These are phyloP conservation scores for Pseudoneurospora amorphoporcata DNA, from an alignment of 495 filamentous ascomycete species.

Conservation along the genomic window DNA sequence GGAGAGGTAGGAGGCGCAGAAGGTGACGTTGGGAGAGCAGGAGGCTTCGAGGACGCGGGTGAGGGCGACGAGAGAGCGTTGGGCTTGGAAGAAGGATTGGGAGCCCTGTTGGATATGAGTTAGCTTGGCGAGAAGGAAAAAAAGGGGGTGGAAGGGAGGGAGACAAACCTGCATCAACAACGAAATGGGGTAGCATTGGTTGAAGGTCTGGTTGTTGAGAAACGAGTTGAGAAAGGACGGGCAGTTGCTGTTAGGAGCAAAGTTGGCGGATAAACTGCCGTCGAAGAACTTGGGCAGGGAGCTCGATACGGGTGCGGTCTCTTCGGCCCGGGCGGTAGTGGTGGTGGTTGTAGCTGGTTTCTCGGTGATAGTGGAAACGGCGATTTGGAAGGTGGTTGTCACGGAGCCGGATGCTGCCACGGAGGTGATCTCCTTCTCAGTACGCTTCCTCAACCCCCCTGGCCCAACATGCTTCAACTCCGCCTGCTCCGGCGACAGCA, in stretches of 20 bases:
- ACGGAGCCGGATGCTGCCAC: constrained; percentile 10
- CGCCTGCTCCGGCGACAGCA: constrained; percentile 26
- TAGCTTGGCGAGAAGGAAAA: constrained; percentile 1
- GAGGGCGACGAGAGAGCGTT: constrained; percentile 52
- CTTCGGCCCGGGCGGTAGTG: constrained; percentile 13
- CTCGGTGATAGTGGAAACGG: constrained; percentile 23
- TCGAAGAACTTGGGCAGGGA: constrained; percentile 64
- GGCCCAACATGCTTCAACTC: constrained; percentile 1
- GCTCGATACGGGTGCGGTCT: constrained; percentile 8
- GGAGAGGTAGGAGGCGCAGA: constrained; percentile 51
- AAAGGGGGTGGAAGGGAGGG: not conserved
- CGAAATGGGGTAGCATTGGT: constrained; percentile 62
- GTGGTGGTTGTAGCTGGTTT: constrained; percentile 13
- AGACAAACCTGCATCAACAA: constrained; percentile 53
- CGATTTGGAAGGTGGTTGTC: constrained; percentile 27
- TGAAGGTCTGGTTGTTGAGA: constrained; percentile 51
- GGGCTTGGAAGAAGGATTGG: constrained; percentile 62
- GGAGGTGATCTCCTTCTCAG: not conserved
- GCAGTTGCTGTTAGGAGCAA: constrained; percentile 46
- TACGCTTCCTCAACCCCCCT: constrained; percentile 9
- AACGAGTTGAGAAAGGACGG: constrained; percentile 58
- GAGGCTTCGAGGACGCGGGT: constrained; percentile 61
- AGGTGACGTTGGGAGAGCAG: constrained; percentile 50
- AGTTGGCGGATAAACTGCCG: constrained; percentile 57
- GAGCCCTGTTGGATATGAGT: constrained; percentile 21